phyloP scores from a whole-genome alignment of 176 grass and related monocot species.

The Oryza meyeriana region DNA sequence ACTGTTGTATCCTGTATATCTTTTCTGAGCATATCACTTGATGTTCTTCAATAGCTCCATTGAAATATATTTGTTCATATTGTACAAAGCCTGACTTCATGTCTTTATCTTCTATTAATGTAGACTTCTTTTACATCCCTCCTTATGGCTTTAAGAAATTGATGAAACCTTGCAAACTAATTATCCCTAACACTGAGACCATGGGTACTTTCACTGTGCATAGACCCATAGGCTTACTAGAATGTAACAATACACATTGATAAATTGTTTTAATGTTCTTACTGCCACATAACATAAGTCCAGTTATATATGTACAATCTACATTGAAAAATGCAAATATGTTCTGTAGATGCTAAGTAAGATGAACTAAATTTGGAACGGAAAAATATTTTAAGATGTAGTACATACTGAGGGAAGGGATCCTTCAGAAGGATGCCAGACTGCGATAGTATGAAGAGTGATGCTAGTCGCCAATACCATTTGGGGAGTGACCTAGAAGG shows the following conservation, averaged over 20 bases:
- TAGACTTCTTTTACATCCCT: background rate
- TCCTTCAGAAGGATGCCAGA: too few relatives aligned
- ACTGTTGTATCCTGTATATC: slow-evolving; percentile 19
- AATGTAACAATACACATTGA: too few relatives aligned
- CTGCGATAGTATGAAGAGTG: too few relatives aligned
- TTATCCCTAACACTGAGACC: background rate
- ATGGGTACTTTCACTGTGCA: background rate
- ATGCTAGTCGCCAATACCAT: too few relatives aligned
- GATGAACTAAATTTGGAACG: background rate
- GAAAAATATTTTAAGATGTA: background rate
- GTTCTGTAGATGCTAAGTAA: background rate
- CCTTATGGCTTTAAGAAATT: background rate
- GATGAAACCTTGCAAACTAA: background rate
- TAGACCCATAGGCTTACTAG: background rate
- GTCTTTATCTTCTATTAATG: background rate
- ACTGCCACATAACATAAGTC: background rate
- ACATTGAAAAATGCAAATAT: background rate
- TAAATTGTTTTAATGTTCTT: background rate
- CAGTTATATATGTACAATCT: background rate
- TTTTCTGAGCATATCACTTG: background rate
- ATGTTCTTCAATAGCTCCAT: slow-evolving; percentile 1
- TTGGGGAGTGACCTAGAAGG: too few relatives aligned
- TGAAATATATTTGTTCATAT: slow-evolving; percentile 15
- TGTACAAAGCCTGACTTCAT: background rate
- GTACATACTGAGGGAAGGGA: too few relatives aligned